These are phyloP conservation scores for Hyparrhenia diplandra DNA, from an alignment of 176 grass and related monocot species.

Conservation along the genomic window DNA sequence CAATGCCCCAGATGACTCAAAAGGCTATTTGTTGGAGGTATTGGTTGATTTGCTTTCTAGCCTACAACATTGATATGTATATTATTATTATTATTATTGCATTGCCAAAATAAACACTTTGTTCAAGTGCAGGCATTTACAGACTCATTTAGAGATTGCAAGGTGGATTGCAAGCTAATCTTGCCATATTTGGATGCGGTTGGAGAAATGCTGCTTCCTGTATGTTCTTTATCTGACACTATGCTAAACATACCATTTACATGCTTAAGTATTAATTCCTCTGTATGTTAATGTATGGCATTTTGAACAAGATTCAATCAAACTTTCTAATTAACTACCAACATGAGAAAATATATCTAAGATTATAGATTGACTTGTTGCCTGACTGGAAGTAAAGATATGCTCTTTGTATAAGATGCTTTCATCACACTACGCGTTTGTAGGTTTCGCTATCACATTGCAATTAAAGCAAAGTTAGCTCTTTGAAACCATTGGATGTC, in stretches of 20 bases:
- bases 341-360: not conserved
- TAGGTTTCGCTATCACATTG: not conserved
- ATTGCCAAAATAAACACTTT: conserved; percentile 29
- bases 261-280: not conserved
- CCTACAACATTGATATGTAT: conserved; percentile 10
- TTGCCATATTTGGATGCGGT: conserved; percentile 54
- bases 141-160: conserved; percentile 56
- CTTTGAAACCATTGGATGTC: not conserved
- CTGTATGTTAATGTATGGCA: not conserved
- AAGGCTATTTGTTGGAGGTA: conserved; percentile 63
- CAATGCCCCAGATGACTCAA: conserved; percentile 39
- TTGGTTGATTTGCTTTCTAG: conserved; percentile 8
- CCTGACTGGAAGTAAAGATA: not conserved
- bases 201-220: conserved; percentile 56
- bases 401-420: not conserved
- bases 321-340: not conserved
- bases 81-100: conserved; percentile 17
- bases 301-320: not conserved
- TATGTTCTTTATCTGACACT: conserved; percentile 38
- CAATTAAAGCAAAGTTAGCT: not conserved
- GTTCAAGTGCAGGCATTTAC: conserved; percentile 69
- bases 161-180: conserved; percentile 64
- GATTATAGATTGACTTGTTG: conserved; percentile 11
- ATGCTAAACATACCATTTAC: not conserved
- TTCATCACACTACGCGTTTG: not conserved